Conservation (phyloP, 495 filamentous ascomycete species). For the Podospora sp. region DNA sequence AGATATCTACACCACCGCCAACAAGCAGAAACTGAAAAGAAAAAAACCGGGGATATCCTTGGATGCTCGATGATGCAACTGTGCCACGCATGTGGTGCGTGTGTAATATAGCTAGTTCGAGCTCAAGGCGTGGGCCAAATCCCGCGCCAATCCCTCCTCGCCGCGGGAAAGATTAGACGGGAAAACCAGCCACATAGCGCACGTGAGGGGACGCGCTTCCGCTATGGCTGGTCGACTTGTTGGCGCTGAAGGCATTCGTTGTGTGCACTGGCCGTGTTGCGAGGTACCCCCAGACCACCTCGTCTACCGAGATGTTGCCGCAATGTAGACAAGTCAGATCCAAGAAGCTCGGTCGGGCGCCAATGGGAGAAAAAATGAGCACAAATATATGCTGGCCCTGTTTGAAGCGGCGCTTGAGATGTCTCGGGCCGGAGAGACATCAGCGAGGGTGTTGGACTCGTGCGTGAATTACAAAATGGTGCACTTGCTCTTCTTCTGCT, state of each 20-base stretch:
- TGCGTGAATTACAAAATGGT: slow-evolving; percentile 63
- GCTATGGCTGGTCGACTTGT: background rate
- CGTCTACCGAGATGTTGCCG: background rate
- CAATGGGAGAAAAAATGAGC: background rate
- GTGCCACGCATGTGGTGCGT: slow-evolving; percentile 15
- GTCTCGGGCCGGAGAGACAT: background rate
- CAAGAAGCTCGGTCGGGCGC: slow-evolving; percentile 1
- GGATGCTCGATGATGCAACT: slow-evolving; percentile 19
- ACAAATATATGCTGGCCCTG: slow-evolving; percentile 12
- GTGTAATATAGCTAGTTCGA: slow-evolving; percentile 6
- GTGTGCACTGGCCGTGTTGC: background rate
- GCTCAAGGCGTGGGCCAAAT: background rate
- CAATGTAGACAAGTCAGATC: background rate
- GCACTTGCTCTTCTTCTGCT: slow-evolving; percentile 67
- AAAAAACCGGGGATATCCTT: slow-evolving; percentile 26
- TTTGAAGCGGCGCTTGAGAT: background rate
- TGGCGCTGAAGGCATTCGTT: background rate
- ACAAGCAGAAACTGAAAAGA: slow-evolving; percentile 23
- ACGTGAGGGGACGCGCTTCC: background rate
- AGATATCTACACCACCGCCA: slow-evolving; percentile 30
- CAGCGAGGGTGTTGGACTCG: background rate
- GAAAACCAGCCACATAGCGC: background rate
- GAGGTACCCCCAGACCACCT: background rate
- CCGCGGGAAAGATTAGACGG: background rate
- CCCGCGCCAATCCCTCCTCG: background rate